Evolutionary conservation across 108 stramenopile species (phyloP), one percentile per base, ranked within the genome.

Genomic region (Skeletonema potamos): DNA sequence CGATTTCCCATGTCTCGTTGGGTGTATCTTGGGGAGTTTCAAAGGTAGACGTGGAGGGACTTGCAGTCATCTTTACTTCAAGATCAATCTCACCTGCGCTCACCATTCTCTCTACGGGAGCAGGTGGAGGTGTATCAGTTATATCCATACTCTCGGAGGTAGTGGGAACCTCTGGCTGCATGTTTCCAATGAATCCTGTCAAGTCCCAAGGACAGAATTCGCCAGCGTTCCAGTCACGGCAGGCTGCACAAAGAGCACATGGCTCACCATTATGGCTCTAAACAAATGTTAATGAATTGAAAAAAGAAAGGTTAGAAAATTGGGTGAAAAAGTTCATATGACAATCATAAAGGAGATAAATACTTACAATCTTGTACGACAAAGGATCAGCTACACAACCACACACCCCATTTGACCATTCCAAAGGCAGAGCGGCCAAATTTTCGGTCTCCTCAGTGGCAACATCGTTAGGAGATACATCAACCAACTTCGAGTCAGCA

Each of bases 161-260:
- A 20, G 12, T 5, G 3, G 48, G 22, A 51, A 22, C 8, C 48
- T 51, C 48, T 51, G 48, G 22, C 6, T 51, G 48, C 4, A 51
- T 51, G 22, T 51, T 51, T 22, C 48, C 48, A 4, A 51, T 51
- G 22, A 51, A 5, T 7, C 48, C 48, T 51, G 48, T 51, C 48
- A 79, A 70, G 30, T 79, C 77, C 77, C 77, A 79, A 26, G 77
- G 77, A 39, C 77, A 79, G 66, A 79, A 79, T 57, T 79, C 77
- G 20, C 77, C 77, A 9, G 64, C 51, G 66, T 79, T 79, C 77
- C 77, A 79, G 54, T 79, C 77, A 24, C 77, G 77, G 18, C 77
- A 79, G 28, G 77, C 77, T 3, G 77, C 71, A 51, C 77, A 79
- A 9, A 79, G 77, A 33, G 77, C 70, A 26, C 77, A 79, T 22